Evolutionary conservation across 495 filamentous ascomycete genomes (phyloP), one percentile per base, ranked within the genome.

Genomic region (Aspergillus nidulans): DNA sequence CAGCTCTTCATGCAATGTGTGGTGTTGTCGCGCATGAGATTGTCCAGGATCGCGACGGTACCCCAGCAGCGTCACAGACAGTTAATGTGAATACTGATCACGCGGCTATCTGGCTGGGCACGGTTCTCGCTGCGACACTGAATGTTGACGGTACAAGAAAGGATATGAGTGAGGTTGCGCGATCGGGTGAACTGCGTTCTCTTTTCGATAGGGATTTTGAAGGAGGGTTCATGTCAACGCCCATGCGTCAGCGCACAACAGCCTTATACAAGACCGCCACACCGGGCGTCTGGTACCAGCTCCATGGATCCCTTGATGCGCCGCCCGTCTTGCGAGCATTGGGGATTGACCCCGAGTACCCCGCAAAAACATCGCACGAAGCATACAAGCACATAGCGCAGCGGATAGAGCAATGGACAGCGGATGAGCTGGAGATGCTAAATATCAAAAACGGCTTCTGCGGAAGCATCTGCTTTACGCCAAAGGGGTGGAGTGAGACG

Each of bases 351-450:
- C 25, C 54, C 6, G 44, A 60, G 54, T 66, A 10, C 30, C 53
- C 16, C 36, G 58, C 44, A 30, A 56, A 15, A 44, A 49, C 0
- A 21, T 53, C 8, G 16, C 19, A 4, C 8, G 61, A 62, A 19
- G 54, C 45, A 2, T 64, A 66, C 50, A 54, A 63, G 2, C 64
- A 65, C 48, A 67, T 71, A 6, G 52, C 54, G 4, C 20, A 59
- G 6, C 65, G 68, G 52, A 50, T 71, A 5, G 40, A 42, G 8
- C 49, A 61, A 12, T 71, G 61, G 61, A 67, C 57, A 19, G 20
- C 69, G 0, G 67, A 71, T 54, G 69, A 71, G 40, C 60, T 71
- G 15, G 69, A 71, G 47, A 68, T 69, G 67, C 63, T 61, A 18
- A 71, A 64, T 28, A 25, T 68, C 15, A 56, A 56, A 4, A 49